Base-by-base conservation (phyloP, 2,329 filamentous ascomycete species). In the Cercospora janseana region DNA sequence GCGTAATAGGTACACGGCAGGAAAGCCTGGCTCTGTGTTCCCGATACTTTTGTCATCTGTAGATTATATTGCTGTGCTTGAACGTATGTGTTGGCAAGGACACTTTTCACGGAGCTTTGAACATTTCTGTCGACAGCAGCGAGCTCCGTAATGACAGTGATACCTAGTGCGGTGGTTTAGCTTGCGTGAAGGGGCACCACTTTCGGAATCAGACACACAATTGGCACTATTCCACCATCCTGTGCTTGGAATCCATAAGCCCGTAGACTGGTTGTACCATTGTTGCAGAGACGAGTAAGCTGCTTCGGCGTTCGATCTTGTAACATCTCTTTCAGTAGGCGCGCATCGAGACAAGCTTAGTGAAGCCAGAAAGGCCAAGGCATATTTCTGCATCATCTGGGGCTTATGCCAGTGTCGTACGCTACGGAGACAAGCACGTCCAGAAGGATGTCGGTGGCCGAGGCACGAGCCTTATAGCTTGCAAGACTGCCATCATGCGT, bases 221-320 rank as follows among this genome's bases (percentile, higher is more conserved):
- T 66, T 66, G 16, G 64, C 64, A 31, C 51, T 57, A 46, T 66
- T 66, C 64, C 64, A 66, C 64, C 64, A 65, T 26, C 58, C 60
- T 12, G 63, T 64, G 3, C 49, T 57, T 6, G 63, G 63, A 10
- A 63, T 62, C 62, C 63, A 67, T 1, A 68, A 52, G 5, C 65
- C 65, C 12, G 52, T 65, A 0, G 51, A 57, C 27, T 62, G 41
- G 13, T 68, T 62, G 48, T 68, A 68, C 60, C 61, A 67, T 35
- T 55, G 42, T 51, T 66, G 62, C 2, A 67, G 51, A 3, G 52
- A 41, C 27, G 46, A 43, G 42, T 61, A 65, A 12, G 56, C 57
- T 24, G 54, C 47, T 43, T 62, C 56, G 4, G 62, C 63, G 34
- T 65, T 52, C 4, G 46, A 26, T 4, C 47, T 24, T 2, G 59